Evolutionary conservation across 2,329 filamentous ascomycete genomes (phyloP), one percentile per base, ranked within the genome.

Genomic region (Fusarium tanahbumbuense): DNA sequence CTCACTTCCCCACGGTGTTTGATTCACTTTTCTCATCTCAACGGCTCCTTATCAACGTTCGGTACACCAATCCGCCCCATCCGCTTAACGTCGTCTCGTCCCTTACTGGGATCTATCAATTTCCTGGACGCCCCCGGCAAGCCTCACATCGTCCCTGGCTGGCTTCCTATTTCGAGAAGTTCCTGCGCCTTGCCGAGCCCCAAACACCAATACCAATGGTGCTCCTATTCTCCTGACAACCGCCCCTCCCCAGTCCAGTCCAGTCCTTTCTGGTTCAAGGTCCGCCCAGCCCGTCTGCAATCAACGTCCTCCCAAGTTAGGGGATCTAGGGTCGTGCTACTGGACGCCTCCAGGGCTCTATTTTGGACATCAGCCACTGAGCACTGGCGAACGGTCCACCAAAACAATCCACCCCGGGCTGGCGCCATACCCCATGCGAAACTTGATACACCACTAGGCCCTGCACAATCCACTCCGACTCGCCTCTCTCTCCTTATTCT

Each of bases 371-470:
- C 34, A 41, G n/a, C 60, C 59, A 71, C 63, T 68, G 61, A 57
- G 66, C 44, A 67, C 61, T 58, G 57, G 55, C 44, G 46, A 44
- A 28, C 64, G 48, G 56, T 63, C 64, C 68, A 61, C 56, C 60
- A 48, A 42, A 65, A 66, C 49, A 53, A 53, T 40, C 72, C 73
- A 66, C 61, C 68, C 71, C 60, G 40, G 40, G 60, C 41, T 65
- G 68, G 67, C 73, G 73, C 73, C 69, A 75, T 67, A 46, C 71
- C 73, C 71, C 69, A 73, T 75, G 67, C 71, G 73, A 67, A 74
- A 73, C 73, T 64, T 64, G 61, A 64, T 64, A 64, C 61, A 64
- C 59, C 59, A 58, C 61, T 64, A 64, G 60, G 64, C 68, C 59
- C 61, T 61, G 59, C 60, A 65, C 64, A 65, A 61, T 67, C 64